Evolutionary conservation across 1,139 yeast genomes (phyloP).

Genomic region (Magnusiomyces suaveolens): DNA sequence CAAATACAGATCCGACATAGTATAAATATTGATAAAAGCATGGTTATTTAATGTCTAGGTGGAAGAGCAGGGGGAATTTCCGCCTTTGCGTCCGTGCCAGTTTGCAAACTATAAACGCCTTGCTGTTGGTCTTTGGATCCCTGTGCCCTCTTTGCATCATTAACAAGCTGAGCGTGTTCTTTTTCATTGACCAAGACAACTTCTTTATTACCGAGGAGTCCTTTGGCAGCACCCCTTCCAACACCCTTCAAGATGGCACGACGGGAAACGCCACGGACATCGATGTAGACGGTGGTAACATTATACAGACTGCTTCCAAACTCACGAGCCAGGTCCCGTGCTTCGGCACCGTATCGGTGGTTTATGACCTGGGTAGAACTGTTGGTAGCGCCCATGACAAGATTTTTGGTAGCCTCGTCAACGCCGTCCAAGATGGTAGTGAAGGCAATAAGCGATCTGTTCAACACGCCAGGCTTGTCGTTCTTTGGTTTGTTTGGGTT

Average conservation of each 20-base stretch:
- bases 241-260: slow-evolving; percentile 12
- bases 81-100: slow-evolving; percentile 33
- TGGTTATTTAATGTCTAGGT: too few relatives aligned
- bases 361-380: slow-evolving; percentile 10
- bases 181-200: neutral
- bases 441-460: slow-evolving; percentile 14
- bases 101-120: slow-evolving; percentile 25
- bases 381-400: slow-evolving; percentile 4
- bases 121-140: neutral
- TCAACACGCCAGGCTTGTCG: slow-evolving; percentile 6
- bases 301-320: slow-evolving; percentile 10
- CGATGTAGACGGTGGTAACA: slow-evolving; percentile 11
- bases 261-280: slow-evolving; percentile 12
- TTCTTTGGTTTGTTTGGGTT: slow-evolving; percentile 3
- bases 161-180: neutral
- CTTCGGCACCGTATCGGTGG: slow-evolving; percentile 13
- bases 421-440: slow-evolving; percentile 14
- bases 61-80: slow-evolving; percentile 1
- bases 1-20: too few relatives aligned
- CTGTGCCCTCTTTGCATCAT: neutral
- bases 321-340: slow-evolving; percentile 8
- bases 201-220: slow-evolving; percentile 7
- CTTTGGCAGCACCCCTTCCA: slow-evolving; percentile 11
- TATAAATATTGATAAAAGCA: too few relatives aligned
- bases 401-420: slow-evolving; percentile 10